Conservation (phyloP, 495 filamentous ascomycete species). For the Podospora bellae-mahoneyi region DNA sequence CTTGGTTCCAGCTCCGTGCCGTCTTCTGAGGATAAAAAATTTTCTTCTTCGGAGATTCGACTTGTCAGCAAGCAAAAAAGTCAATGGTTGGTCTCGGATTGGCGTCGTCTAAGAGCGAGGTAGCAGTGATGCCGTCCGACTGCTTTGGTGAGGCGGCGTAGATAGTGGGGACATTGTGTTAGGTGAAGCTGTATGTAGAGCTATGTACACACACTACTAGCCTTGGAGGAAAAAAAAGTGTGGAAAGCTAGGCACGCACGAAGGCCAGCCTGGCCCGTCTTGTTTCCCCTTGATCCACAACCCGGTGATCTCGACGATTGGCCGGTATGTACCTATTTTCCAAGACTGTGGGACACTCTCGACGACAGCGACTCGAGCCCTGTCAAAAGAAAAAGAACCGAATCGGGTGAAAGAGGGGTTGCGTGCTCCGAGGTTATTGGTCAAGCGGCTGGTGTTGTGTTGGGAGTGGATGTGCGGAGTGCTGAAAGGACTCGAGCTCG, state of each 20-base stretch:
- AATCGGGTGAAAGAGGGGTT: conserved; percentile 24
- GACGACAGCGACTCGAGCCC: conserved; percentile 10
- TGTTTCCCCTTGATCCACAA: conserved; percentile 7
- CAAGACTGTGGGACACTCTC: conserved; percentile 7
- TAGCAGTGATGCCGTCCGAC: neutral
- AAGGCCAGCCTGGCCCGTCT: neutral
- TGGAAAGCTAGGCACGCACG: neutral
- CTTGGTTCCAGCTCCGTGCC: neutral
- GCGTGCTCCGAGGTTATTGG: conserved; percentile 23
- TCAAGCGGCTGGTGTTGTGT: conserved; percentile 2
- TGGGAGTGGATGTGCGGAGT: conserved; percentile 7
- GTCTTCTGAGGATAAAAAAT: conserved; percentile 1
- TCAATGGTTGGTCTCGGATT: neutral
- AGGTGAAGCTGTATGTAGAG: neutral
- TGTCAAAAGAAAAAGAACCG: conserved; percentile 18
- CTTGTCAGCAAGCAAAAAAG: neutral
- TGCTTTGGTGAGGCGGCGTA: conserved; percentile 5
- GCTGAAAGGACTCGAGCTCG: conserved; percentile 8
- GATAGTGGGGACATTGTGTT: conserved; percentile 5
- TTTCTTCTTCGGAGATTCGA: neutral
- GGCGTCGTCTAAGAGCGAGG: neutral
- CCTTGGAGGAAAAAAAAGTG: neutral
- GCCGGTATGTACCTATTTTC: conserved; percentile 9
- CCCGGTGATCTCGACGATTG: conserved; percentile 30
- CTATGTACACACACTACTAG: neutral